A percentile compares a stretch with the other conserved stretches of the same genome.
phyloP scores from a whole-genome alignment of 768 basidiomycete genomes.

The Zangia roseola region DNA sequence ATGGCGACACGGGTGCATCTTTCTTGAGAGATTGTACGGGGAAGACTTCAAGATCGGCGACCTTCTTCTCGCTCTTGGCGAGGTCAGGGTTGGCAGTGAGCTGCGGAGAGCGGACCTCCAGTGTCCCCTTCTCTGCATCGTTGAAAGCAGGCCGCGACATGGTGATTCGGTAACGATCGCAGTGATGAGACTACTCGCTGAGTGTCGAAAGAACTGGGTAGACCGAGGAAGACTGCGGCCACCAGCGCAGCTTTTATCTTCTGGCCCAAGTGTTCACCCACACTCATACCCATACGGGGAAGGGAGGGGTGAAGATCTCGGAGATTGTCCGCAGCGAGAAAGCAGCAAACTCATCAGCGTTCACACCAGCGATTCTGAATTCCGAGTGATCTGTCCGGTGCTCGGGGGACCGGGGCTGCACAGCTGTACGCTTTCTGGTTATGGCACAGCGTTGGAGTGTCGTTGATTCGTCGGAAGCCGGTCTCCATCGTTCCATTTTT shows the following conservation, averaged over 20 bases:
- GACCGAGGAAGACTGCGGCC: neutral
- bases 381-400: slow-evolving; percentile 10
- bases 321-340: slow-evolving; percentile 13
- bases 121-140: slow-evolving; percentile 59
- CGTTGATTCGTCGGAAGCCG: slow-evolving; percentile 10
- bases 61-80: slow-evolving; percentile 41
- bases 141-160: slow-evolving; percentile 49
- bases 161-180: neutral
- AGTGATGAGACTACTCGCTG: slow-evolving; percentile 14
- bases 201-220: slow-evolving; percentile 6
- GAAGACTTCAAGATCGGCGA: slow-evolving; percentile 28
- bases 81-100: slow-evolving; percentile 28
- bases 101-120: slow-evolving; percentile 42
- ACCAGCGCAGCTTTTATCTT: slow-evolving; percentile 25
- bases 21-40: slow-evolving; percentile 41
- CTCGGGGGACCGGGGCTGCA: slow-evolving; percentile 1
- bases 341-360: slow-evolving; percentile 9
- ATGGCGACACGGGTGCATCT: slow-evolving; percentile 36
- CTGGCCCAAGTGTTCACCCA: neutral
- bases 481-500: slow-evolving; percentile 6
- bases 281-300: slow-evolving; percentile 14
- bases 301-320: slow-evolving; percentile 11
- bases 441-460: slow-evolving; percentile 1
- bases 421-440: neutral
- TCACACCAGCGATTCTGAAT: slow-evolving; percentile 10